These are phyloP conservation scores for Microbotryum lychnidis-dioicae DNA, from an alignment of 1,284 basidiomycete species.

Conservation along the genomic window DNA sequence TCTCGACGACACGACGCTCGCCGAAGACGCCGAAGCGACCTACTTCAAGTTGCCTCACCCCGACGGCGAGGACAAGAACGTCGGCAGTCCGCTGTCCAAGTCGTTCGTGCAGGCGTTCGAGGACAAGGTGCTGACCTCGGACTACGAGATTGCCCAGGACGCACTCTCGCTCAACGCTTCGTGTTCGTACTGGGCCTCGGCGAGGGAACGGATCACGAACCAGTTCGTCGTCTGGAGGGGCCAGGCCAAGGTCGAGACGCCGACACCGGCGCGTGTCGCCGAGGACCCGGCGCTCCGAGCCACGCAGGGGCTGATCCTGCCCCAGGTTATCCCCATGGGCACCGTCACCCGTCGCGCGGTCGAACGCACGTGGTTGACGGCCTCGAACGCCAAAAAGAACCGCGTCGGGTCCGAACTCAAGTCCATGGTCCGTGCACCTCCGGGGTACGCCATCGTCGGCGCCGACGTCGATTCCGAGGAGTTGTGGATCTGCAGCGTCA, in stretches of 20 bases:
- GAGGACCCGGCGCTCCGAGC: slow-evolving; percentile 38
- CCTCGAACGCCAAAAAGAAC: slow-evolving; percentile 95
- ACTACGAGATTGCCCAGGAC: slow-evolving; percentile 59
- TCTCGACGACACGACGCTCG: slow-evolving; percentile 53
- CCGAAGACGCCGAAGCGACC: slow-evolving; percentile 47
- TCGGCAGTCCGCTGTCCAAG: slow-evolving; percentile 85
- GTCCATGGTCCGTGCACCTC: slow-evolving; percentile 89
- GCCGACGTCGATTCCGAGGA: slow-evolving; percentile 99
- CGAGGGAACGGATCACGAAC: slow-evolving; percentile 80
- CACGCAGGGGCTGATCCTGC: slow-evolving; percentile 84
- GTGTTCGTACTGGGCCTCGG: slow-evolving; percentile 97
- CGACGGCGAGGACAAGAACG: slow-evolving; percentile 87
- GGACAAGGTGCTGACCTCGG: slow-evolving; percentile 63
- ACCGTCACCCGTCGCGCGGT: slow-evolving; percentile 95
- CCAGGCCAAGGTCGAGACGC: slow-evolving; percentile 11
- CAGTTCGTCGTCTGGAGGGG: slow-evolving; percentile 89
- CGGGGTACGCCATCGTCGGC: slow-evolving; percentile 89
- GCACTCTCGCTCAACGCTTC: slow-evolving; percentile 88
- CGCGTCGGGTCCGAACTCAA: slow-evolving; percentile 96
- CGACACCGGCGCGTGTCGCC: slow-evolving; percentile 12
- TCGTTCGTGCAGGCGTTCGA: slow-evolving; percentile 80
- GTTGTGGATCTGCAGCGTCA: slow-evolving; percentile 96
- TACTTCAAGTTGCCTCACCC: slow-evolving; percentile 96
- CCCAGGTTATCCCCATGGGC: slow-evolving; percentile 96
- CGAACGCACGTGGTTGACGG: slow-evolving; percentile 97